Evolutionary conservation across 177 flowering plant genomes (phyloP).

Genomic region (Vitis hybrid): DNA sequence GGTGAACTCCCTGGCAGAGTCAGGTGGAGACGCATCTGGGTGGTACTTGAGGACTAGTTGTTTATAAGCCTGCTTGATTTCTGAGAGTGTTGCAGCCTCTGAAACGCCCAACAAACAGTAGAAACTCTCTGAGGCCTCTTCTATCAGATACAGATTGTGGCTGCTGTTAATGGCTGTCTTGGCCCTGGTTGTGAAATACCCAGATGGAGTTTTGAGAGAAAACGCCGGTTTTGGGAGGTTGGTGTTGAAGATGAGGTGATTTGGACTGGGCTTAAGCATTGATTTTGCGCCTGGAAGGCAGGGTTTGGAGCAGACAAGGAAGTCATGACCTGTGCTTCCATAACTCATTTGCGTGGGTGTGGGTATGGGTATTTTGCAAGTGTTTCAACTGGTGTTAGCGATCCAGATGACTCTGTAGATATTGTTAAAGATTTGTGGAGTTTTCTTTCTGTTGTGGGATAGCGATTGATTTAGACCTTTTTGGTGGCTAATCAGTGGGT

Average conservation of each 20-base stretch:
- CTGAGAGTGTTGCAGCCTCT: constrained; percentile 12
- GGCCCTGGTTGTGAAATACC: not conserved
- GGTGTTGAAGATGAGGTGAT: constrained; percentile 2
- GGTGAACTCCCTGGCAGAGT: constrained; percentile 20
- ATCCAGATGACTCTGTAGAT: too few relatives aligned
- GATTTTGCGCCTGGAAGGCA: not conserved
- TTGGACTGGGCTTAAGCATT: not conserved
- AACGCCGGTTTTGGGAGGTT: constrained; percentile 5
- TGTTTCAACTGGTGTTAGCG: too few relatives aligned
- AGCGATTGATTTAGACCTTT: too few relatives aligned
- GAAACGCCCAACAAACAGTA: constrained; percentile 30
- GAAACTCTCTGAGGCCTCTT: constrained; percentile 1
- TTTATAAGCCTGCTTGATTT: constrained; percentile 34
- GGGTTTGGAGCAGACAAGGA: too few relatives aligned
- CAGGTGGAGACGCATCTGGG: constrained; percentile 37
- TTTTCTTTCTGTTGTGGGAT: too few relatives aligned
- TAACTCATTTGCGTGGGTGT: too few relatives aligned
- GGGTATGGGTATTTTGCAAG: too few relatives aligned
- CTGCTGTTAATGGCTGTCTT: constrained; percentile 1
- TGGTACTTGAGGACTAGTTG: constrained; percentile 31
- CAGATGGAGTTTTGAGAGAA: constrained; percentile 1
- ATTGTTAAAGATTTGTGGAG: too few relatives aligned
- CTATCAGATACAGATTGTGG: not conserved
- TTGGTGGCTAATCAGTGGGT: too few relatives aligned
- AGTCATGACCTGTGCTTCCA: not conserved